Conservation (phyloP, 2,329 filamentous ascomycete genomes). For the Fusarium nematophilum region DNA sequence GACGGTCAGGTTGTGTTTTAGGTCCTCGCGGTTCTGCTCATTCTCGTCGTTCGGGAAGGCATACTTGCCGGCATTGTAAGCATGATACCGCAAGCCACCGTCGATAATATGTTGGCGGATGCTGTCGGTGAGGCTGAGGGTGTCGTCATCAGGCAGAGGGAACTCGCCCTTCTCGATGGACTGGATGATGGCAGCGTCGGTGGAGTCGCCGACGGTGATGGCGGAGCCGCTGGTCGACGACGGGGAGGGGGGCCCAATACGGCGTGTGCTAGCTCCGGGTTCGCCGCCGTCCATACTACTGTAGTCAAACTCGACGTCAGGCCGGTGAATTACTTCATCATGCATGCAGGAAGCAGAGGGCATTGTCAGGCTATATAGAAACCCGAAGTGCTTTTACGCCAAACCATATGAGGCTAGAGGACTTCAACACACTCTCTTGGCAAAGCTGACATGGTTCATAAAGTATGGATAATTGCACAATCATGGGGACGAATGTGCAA, state of each 20-base stretch:
- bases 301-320: no score
- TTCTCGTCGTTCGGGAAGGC: slow-evolving; percentile 57
- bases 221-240: slow-evolving; percentile 41
- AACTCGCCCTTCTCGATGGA: slow-evolving; percentile 49
- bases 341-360: no score
- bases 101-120: slow-evolving; percentile 57
- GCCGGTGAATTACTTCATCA: no score
- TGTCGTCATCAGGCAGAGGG: slow-evolving; percentile 48
- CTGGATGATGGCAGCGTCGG: slow-evolving; percentile 46
- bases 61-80: slow-evolving; percentile 56
- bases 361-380: no score
- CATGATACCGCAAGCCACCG: slow-evolving; percentile 54
- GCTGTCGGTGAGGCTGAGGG: slow-evolving; percentile 55
- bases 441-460: no score
- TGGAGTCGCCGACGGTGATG: slow-evolving; percentile 47
- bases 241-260: slow-evolving; percentile 42
- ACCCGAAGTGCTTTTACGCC: no score
- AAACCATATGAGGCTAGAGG: no score
- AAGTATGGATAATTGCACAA: no score
- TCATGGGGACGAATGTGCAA: no score
- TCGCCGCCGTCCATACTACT: no score
- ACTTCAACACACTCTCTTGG: no score
- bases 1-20: slow-evolving; percentile 55
- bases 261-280: no score
- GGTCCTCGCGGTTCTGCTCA: slow-evolving; percentile 56